Conservation (phyloP, 257 asterid species). For the Linaria vulgaris region DNA sequence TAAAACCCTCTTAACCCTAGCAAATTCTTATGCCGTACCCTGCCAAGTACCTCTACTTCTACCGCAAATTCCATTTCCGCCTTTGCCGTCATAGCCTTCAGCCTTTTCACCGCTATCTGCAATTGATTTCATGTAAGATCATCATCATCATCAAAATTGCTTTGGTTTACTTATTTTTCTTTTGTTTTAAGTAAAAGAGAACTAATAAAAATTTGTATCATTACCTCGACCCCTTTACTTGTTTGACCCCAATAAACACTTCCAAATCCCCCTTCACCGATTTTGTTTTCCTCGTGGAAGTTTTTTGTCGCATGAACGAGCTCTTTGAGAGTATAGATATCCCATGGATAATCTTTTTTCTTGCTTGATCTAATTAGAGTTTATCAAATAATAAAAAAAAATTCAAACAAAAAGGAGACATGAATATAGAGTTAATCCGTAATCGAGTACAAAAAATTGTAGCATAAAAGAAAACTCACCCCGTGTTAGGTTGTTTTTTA, state of each 20-base stretch:
- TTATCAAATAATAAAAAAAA: background rate
- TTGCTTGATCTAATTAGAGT: conserved; percentile 30
- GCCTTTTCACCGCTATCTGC: conserved; percentile 75
- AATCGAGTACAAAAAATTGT: background rate
- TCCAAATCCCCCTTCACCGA: conserved; percentile 91
- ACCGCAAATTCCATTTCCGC: conserved; percentile 87
- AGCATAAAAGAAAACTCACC: conserved; percentile 21
- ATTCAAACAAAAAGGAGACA: background rate
- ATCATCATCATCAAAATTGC: no score
- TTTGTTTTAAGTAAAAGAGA: background rate
- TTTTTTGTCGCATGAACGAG: conserved; percentile 69
- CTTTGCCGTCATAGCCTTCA: conserved; percentile 69
- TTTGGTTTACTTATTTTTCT: no score
- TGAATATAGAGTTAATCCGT: background rate
- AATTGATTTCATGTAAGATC: no score
- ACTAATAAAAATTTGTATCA: background rate
- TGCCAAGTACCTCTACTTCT: conserved; percentile 80
- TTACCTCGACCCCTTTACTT: conserved; percentile 69
- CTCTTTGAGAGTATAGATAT: conserved; percentile 62
- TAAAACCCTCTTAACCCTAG: conserved; percentile 72
- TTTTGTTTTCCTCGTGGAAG: conserved; percentile 66
- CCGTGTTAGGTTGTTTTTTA: conserved; percentile 28
- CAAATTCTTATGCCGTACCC: conserved; percentile 73
- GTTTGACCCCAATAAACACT: conserved; percentile 86
- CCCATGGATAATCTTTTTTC: conserved; percentile 62